phyloP scores from a whole-genome alignment of 2,329 filamentous ascomycete genomes.

The Pseudogymnoascus sp. region DNA sequence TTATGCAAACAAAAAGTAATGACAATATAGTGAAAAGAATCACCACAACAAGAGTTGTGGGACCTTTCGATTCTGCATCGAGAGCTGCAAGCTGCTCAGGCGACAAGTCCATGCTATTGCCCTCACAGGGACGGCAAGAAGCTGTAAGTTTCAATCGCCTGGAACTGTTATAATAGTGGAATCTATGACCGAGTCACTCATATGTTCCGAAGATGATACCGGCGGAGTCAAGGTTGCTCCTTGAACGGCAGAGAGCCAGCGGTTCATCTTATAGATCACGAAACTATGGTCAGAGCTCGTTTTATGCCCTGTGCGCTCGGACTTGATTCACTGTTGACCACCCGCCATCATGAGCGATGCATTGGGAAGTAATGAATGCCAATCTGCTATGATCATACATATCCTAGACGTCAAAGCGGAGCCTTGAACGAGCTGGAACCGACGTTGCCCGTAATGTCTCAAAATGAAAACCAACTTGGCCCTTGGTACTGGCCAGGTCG shows the following conservation, averaged over 20 bases:
- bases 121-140: background rate
- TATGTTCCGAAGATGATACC: background rate
- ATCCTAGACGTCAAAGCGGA: background rate
- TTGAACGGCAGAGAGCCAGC: background rate
- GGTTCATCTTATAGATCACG: background rate
- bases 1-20: background rate
- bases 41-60: background rate
- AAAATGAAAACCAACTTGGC: background rate
- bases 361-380: background rate
- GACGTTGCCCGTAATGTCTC: background rate
- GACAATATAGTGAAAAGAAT: background rate
- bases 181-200: background rate
- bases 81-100: background rate
- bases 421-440: background rate
- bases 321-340: background rate
- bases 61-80: background rate
- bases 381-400: background rate
- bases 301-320: background rate
- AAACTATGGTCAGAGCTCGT: background rate
- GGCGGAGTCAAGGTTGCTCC: background rate
- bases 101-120: background rate
- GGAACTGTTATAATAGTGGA: background rate
- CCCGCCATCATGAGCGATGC: background rate
- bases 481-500: background rate
- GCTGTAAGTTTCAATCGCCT: background rate